phyloP scores from a whole-genome alignment of 2,329 filamentous ascomycete species.

The Furcasterigmium sp. region DNA sequence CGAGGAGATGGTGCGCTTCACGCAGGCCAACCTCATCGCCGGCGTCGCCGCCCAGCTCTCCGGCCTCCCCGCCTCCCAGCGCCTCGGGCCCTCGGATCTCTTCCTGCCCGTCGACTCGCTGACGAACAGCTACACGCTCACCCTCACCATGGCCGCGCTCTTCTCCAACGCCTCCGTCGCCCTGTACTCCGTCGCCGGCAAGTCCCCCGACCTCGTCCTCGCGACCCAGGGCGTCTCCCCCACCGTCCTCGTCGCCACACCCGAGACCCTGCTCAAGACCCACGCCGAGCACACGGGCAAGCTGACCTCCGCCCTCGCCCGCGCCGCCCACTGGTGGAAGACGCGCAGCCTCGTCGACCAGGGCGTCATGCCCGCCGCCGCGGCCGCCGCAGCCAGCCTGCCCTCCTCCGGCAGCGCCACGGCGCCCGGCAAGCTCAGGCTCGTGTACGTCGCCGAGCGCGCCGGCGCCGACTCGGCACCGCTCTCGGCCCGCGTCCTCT shows the following conservation, averaged over 20 bases:
- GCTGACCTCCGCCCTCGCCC: slow-evolving; percentile 58
- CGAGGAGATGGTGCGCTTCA: slow-evolving; percentile 76
- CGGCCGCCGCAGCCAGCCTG: slow-evolving; percentile 58
- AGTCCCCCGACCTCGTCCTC: slow-evolving; percentile 63
- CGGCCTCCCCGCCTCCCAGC: slow-evolving; percentile 69
- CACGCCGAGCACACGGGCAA: slow-evolving; percentile 58
- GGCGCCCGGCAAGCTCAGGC: slow-evolving; percentile 67
- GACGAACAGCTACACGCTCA: slow-evolving; percentile 71
- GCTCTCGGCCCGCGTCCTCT: slow-evolving; percentile 65
- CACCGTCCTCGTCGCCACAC: slow-evolving; percentile 75
- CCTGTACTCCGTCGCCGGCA: slow-evolving; percentile 80
- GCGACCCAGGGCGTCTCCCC: slow-evolving; percentile 72
- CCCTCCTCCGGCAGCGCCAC: slow-evolving; percentile 54
- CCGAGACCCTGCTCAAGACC: slow-evolving; percentile 64
- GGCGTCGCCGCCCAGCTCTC: slow-evolving; percentile 74
- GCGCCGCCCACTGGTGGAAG: slow-evolving; percentile 66
- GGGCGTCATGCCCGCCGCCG: slow-evolving; percentile 68
- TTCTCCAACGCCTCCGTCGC: slow-evolving; percentile 81
- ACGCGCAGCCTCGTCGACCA: slow-evolving; percentile 61
- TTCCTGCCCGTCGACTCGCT: slow-evolving; percentile 83
- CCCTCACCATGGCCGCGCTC: slow-evolving; percentile 74
- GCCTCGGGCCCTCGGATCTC: slow-evolving; percentile 68
- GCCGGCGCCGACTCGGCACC: slow-evolving; percentile 56
- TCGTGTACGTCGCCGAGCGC: slow-evolving; percentile 75
- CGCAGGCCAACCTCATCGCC: slow-evolving; percentile 80